These are phyloP conservation scores for Graphiopsis chlorocephala DNA, from an alignment of 2,329 filamentous ascomycete species.

Conservation along the genomic window DNA sequence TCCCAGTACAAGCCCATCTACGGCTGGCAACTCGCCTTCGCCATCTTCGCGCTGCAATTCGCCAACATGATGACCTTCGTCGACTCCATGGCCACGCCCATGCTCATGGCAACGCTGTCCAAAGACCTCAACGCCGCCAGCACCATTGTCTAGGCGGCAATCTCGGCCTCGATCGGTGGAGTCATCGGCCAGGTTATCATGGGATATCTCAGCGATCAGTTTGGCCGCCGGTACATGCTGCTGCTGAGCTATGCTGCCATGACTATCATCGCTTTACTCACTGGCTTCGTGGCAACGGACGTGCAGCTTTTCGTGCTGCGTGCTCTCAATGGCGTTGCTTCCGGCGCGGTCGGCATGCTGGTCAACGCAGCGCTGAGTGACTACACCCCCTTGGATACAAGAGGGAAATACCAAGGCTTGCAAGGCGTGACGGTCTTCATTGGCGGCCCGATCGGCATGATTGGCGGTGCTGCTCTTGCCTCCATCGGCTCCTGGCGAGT, in stretches of 20 bases:
- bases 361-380: conserved; percentile 28
- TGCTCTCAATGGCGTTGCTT: conserved; percentile 21
- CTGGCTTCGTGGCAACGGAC: conserved; percentile 13
- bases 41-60: conserved; percentile 11
- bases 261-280: conserved; percentile 12
- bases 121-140: conserved; percentile 17
- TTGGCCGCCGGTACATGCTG: conserved; percentile 23
- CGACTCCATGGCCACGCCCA: conserved; percentile 20
- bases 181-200: conserved; percentile 23
- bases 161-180: conserved; percentile 20
- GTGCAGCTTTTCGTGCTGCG: conserved; percentile 17
- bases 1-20: conserved; percentile 9
- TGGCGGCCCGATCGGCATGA: conserved; percentile 22
- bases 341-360: conserved; percentile 24
- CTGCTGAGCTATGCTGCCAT: conserved; percentile 15
- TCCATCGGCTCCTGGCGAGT: conserved; percentile 17
- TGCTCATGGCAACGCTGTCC: conserved; percentile 18
- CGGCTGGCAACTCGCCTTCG: neutral
- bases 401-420: conserved; percentile 23
- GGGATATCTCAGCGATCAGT: conserved; percentile 26
- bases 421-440: conserved; percentile 7
- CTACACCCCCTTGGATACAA: conserved; percentile 18
- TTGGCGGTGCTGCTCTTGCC: conserved; percentile 21
- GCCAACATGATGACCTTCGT: conserved; percentile 12
- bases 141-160: conserved; percentile 23